Evolutionary conservation across 2,329 filamentous ascomycete species (phyloP), one percentile per base, ranked within the genome.

Genomic region (Venturia carpophila): DNA sequence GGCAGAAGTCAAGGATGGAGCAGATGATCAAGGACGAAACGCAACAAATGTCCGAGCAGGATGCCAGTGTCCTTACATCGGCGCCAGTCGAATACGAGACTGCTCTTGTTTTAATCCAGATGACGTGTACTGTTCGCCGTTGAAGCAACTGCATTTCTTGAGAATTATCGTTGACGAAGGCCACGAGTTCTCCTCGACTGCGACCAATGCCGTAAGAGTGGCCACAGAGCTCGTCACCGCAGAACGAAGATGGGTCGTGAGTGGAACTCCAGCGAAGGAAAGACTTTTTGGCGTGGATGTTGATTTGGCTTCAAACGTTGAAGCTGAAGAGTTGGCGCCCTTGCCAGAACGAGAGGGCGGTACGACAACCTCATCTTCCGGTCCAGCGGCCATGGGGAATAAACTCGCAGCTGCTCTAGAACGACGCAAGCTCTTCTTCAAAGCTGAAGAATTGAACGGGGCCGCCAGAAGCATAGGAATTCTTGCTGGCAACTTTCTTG

Each of bases 101-200:
- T 83, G 79, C 68, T 75, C 73, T n/a, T 80, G 78, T 65, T 71
- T 79, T 4, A 72, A 58, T 2, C 69, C 72, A 1, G 73, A 77
- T 5, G 74, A 74, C 68, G 45, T 77, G 66, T 83, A 85, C 41
- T 73, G 82, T 11, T 89, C 86, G 1, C 84, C 88, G 0, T 75
- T 97, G 21, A 85, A 85, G 47, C 76, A 84, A 9, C 75, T 97
- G 3, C 91, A 91, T 69, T 96, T 93, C 82, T 87, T 96, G 70
- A 83, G 93, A 1, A 87, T 95, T 60, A 92, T 97, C 58, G 88
- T 96, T 21, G 93, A 97, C 68, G 93, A 97, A 79, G 93, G 93
- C 0, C 92, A 97, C 73, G 89, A 84, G 66, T 87, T 96, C 66
- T 90, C 91, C 0, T 88, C 89, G 45, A 84, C 83, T 0, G 82